A percentile compares a stretch with the other conserved stretches of the same genome.
Evolutionary conservation across 1,284 basidiomycete species (phyloP).

Genomic region (Ganoderma lingzhi): DNA sequence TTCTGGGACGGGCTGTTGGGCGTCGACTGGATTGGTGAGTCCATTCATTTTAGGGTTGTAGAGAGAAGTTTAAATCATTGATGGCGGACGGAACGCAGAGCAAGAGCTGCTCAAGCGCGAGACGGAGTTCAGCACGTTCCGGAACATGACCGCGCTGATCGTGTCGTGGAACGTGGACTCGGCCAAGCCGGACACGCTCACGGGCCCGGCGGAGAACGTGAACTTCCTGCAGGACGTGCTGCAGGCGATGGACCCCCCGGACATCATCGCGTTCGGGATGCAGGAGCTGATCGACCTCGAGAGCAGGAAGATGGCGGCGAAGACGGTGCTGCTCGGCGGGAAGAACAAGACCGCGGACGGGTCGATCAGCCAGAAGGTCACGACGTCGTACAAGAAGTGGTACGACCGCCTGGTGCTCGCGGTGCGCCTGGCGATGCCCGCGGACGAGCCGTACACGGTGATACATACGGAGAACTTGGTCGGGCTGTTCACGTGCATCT

Average conservation of each 20-base stretch:
- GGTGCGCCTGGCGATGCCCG: slow-evolving; percentile 74
- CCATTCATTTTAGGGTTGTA: neutral
- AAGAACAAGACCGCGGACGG: slow-evolving; percentile 73
- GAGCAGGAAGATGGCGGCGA: slow-evolving; percentile 89
- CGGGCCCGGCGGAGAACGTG: slow-evolving; percentile 66
- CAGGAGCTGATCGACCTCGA: slow-evolving; percentile 97
- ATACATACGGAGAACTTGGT: slow-evolving; percentile 91
- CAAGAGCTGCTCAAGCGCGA: slow-evolving; percentile 81
- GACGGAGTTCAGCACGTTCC: slow-evolving; percentile 80
- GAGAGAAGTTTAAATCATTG: neutral
- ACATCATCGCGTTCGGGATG: slow-evolving; percentile 93
- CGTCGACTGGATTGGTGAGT: slow-evolving; percentile 86
- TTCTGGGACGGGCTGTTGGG: slow-evolving; percentile 94
- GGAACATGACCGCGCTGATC: slow-evolving; percentile 82
- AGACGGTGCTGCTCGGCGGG: slow-evolving; percentile 82
- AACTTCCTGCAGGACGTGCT: slow-evolving; percentile 80
- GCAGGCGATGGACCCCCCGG: slow-evolving; percentile 75
- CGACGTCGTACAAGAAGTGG: slow-evolving; percentile 89
- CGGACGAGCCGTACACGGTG: slow-evolving; percentile 76
- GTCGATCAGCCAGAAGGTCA: slow-evolving; percentile 81
- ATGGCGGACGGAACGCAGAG: slow-evolving; percentile 53
- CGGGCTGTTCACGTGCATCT: slow-evolving; percentile 89
- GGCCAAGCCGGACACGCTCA: slow-evolving; percentile 80
- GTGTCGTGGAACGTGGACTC: slow-evolving; percentile 96
- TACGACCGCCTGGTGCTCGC: slow-evolving; percentile 82